Conservation (phyloP, 257 asterid genomes). For the Solanum chmielewskii region DNA sequence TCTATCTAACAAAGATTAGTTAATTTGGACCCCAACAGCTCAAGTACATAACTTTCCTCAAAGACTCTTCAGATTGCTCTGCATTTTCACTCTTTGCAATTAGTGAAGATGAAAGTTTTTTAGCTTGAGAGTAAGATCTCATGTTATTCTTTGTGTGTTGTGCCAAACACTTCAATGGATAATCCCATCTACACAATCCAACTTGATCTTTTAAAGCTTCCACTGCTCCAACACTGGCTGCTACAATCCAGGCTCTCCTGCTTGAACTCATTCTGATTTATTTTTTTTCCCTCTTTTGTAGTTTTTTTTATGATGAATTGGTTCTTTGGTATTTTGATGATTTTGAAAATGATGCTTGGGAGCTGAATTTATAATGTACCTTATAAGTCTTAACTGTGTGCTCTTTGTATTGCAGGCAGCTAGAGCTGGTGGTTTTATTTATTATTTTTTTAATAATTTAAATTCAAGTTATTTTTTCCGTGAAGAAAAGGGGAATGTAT, state of each 20-base stretch:
- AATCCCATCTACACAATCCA: slow-evolving; percentile 12
- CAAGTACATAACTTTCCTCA: slow-evolving; percentile 15
- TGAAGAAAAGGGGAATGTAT: neutral
- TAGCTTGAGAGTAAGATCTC: slow-evolving; percentile 5
- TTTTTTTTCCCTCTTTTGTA: neutral
- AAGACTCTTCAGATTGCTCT: slow-evolving; percentile 9
- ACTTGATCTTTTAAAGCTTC: slow-evolving; percentile 16
- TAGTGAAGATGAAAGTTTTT: neutral
- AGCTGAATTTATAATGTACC: neutral
- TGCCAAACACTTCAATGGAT: neutral
- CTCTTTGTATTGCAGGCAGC: neutral
- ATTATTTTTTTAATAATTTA: neutral
- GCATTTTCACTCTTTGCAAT: neutral
- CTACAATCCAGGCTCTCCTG: slow-evolving; percentile 15
- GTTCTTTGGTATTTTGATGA: neutral
- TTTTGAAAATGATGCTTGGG: neutral
- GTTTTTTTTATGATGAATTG: neutral
- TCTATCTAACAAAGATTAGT: neutral
- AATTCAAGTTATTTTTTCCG: neutral
- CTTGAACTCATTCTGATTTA: slow-evolving; percentile 4
- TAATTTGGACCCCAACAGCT: slow-evolving; percentile 21
- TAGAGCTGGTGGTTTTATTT: neutral
- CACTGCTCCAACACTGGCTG: slow-evolving; percentile 9
- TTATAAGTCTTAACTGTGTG: neutral
- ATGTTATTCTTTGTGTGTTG: slow-evolving; percentile 10